Evolutionary conservation across 345 rosid species (phyloP), one percentile per base, ranked within the genome.

Genomic region (Eucalyptus globulus): DNA sequence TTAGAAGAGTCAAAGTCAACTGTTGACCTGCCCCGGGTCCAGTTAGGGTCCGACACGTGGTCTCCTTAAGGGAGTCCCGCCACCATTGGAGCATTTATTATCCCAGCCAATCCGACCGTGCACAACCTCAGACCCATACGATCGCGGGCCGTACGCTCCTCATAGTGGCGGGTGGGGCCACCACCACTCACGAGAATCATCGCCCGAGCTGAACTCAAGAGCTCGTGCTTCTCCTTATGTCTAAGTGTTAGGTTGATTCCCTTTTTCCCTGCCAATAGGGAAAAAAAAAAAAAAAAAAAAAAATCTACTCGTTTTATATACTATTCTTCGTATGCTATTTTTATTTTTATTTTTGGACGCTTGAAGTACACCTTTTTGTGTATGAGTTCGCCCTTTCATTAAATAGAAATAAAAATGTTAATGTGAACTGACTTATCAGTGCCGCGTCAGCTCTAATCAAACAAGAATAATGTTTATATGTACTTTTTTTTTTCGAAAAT

Each of bases 381-480:
- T 65, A n/a, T n/a, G 3, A 65, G 76, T 65, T 65, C 4, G 1
- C 14, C 5, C 9, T 65, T 65, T 15, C 76, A 6, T 6, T 6
- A 60, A 27, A 60, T 60, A 11, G 2, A 60, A 60, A 26, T 11
- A 12, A 60, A 60, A 60, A 27, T 60, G 3, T 7, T 65, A 4
- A 65, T 0, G 3, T 29, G 10, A n/a, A 65, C 3, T n/a, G 6
- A 65, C 3, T 14, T n/a, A 65, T 65, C 1, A 2, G 3, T 4
- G 19, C 5, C 2, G 0, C 2, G 3, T 65, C 0, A 14, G 1
- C 2, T 5, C 0, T 27, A 27, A 6, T 27, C 31, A 7, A n/a
- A 14, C 0, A n/a, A 15, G 3, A 7, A n/a, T 7, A 3, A 65
- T n/a, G 6, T 0, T n/a, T 14, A 7, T 14, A 65, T 65, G 5